Base-by-base conservation (phyloP, 2,329 filamentous ascomycete species). In the Aspergillus pseudonomiae region DNA sequence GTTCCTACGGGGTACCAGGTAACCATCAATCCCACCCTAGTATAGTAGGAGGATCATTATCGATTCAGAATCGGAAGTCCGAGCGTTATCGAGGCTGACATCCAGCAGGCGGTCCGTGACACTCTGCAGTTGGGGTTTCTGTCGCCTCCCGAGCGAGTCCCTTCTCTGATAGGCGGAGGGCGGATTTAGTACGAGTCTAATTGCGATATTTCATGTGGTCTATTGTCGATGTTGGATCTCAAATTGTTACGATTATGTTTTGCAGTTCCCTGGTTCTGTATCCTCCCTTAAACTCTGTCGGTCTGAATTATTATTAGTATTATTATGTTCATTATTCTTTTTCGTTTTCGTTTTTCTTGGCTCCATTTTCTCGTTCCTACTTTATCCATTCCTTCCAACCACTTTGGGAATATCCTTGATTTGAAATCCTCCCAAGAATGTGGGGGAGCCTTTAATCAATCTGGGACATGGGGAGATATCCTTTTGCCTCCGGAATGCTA, bases 21-120 rank as follows among this genome's bases (percentile, higher is more conserved):
- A 41, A 41, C 16, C 28, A 28, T 48, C 24, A 32, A 28, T 52
- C 28, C 48, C 28, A 52, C 48, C 24, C 7, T 19, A n/a, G 16
- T 14, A 2, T 48, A 48, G 45, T 28, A 14, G 45, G 36, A 14
- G 32, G 43, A 52, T 54, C 48, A 52, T 55, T 55, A 55, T 55
- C 52, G 36, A 36, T 36, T 10, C 28, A 32, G 50, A 30, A 21
- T 54, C 50, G 24, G 50, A 54, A 32, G 64, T 68, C 67, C 62
- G 64, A 70, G 68, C 69, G 67, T 67, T 56, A 53, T 41, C 54
- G 59, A 39, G 55, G 62, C 64, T 68, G 67, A 67, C 63, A 66
- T 55, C 48, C 67, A 61, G 59, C 60, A 64, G 59, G 68, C 65
- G 68, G 70, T 71, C 70, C 70, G 68, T 71, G 70, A 70, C 67